These are phyloP conservation scores for Stagonosporopsis cucurbitacearum DNA, from an alignment of 2,329 filamentous ascomycete genomes.

Conservation along the genomic window DNA sequence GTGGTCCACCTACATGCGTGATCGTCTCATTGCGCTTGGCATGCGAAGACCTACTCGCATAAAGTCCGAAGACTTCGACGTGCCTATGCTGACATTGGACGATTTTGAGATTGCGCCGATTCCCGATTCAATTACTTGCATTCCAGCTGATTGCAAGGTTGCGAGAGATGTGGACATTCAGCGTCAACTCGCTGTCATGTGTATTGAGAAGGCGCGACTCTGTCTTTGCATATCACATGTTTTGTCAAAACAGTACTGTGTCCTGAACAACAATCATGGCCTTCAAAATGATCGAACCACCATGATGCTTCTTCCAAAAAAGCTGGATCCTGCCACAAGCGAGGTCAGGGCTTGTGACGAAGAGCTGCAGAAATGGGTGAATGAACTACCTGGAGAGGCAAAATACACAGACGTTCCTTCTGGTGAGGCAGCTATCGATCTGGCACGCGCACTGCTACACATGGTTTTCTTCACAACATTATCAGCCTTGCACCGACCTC, in stretches of 20 bases:
- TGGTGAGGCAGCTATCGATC: slow-evolving; percentile 63
- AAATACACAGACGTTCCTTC: slow-evolving; percentile 69
- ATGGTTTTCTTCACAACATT: slow-evolving; percentile 94
- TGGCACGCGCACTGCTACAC: slow-evolving; percentile 86
- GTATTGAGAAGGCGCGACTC: slow-evolving; percentile 88
- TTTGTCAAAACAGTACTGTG: slow-evolving; percentile 88
- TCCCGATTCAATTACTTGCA: slow-evolving; percentile 70
- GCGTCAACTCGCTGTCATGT: slow-evolving; percentile 81
- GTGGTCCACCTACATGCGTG: slow-evolving; percentile 98
- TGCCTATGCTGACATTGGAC: slow-evolving; percentile 82
- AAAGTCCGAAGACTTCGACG: slow-evolving; percentile 91
- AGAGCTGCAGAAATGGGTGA: slow-evolving; percentile 79
- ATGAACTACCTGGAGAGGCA: slow-evolving; percentile 73
- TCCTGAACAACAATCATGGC: slow-evolving; percentile 82
- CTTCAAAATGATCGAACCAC: slow-evolving; percentile 71
- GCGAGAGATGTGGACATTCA: slow-evolving; percentile 76
- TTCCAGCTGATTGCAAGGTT: slow-evolving; percentile 73
- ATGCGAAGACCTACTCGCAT: slow-evolving; percentile 93
- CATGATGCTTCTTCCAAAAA: slow-evolving; percentile 92
- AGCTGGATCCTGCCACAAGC: slow-evolving; percentile 79
- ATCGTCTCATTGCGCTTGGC: slow-evolving; percentile 87
- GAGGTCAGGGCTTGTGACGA: slow-evolving; percentile 80
- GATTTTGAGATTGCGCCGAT: slow-evolving; percentile 83
- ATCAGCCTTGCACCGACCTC: slow-evolving; percentile 88
- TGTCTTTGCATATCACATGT: slow-evolving; percentile 90